Conservation (phyloP, 257 asterid species). For the Agastache rugosa region DNA sequence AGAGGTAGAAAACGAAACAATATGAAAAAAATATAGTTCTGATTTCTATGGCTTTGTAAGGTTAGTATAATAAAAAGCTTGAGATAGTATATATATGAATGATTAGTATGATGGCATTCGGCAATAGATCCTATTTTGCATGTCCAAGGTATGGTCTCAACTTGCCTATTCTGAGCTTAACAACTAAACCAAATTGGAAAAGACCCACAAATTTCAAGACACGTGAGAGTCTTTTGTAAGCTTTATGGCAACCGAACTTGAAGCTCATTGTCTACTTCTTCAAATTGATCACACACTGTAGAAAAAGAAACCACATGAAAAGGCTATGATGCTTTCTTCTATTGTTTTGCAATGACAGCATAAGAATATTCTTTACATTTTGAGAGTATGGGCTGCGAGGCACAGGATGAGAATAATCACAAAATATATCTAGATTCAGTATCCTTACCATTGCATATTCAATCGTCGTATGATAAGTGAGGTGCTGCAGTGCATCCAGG, state of each 20-base stretch:
- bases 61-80: too few species aligned
- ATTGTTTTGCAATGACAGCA: background rate
- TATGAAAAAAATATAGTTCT: background rate
- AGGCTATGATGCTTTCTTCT: background rate
- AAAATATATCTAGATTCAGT: background rate
- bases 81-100: background rate
- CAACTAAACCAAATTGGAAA: background rate
- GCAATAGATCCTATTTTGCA: background rate
- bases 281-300: background rate
- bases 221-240: background rate
- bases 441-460: slow-evolving; percentile 23
- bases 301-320: background rate
- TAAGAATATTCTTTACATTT: background rate
- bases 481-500: slow-evolving; percentile 92
- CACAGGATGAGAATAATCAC: slow-evolving; percentile 18
- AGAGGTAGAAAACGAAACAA: background rate
- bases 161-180: background rate
- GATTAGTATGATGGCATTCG: background rate
- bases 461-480: slow-evolving; percentile 89
- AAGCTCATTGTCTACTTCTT: background rate
- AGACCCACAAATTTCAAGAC: background rate
- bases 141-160: background rate
- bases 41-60: too few species aligned
- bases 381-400: slow-evolving; percentile 3
- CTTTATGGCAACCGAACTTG: background rate